Conservation (phyloP, 2,329 filamentous ascomycete species). For the Scedosporium apiospermum region DNA sequence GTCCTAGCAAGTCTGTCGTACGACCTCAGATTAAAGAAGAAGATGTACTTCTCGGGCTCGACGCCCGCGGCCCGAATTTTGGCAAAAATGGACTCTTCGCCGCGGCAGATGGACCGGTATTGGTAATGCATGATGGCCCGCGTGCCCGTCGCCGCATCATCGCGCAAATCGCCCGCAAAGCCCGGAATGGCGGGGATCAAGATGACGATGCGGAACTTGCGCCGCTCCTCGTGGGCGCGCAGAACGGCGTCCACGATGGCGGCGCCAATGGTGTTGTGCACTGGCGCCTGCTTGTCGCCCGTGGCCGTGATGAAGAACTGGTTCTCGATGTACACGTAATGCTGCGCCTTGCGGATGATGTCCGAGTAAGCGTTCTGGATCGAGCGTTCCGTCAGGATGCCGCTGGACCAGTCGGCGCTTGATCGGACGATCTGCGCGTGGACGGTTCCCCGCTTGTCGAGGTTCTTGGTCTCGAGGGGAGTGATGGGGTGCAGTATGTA, state of each 20-base stretch:
- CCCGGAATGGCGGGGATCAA: conserved; percentile 87
- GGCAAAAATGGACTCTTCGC: conserved; percentile 82
- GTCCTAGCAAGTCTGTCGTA: conserved; percentile 91
- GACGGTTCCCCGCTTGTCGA: conserved; percentile 60
- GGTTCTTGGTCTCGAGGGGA: conserved; percentile 57
- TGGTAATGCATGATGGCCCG: conserved; percentile 98
- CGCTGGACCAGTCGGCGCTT: conserved; percentile 88
- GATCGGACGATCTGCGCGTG: conserved; percentile 82
- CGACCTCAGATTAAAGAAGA: conserved; percentile 86
- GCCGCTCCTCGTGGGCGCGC: conserved; percentile 65
- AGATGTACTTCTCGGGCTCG: conserved; percentile 72
- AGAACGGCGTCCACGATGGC: conserved; percentile 89
- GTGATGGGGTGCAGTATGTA: conserved; percentile 74
- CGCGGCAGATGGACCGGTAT: conserved; percentile 90
- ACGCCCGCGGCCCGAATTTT: conserved; percentile 64
- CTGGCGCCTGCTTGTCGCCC: conserved; percentile 73
- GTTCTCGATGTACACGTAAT: conserved; percentile 96
- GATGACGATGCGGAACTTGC: conserved; percentile 86
- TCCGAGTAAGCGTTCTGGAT: conserved; percentile 85
- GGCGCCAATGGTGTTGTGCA: conserved; percentile 78
- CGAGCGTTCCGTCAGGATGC: conserved; percentile 73
- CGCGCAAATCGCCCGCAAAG: conserved; percentile 82
- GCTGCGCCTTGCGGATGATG: conserved; percentile 76
- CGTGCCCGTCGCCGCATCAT: conserved; percentile 75
- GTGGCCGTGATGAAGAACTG: conserved; percentile 98